Evolutionary conservation across 345 rosid genomes (phyloP), one percentile per base, ranked within the genome.

Genomic region (Eucalyptus sp.): DNA sequence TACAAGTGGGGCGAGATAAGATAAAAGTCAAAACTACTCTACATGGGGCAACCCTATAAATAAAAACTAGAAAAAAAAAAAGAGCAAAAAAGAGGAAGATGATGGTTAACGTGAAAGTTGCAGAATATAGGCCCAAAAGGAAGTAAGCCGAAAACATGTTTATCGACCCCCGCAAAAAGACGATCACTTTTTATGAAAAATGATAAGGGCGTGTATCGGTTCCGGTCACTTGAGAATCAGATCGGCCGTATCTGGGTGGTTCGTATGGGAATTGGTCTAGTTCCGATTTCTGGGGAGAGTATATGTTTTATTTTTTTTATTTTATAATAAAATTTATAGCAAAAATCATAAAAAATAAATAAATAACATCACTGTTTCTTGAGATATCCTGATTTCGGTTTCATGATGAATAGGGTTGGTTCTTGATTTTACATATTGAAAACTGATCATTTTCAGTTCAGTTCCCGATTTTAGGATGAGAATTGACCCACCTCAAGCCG

Each of bases 391-490:
- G 4, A 27, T 6, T 33, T 4, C 13, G 13, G 0, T 33, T 33
- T 3, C 12, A 17, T 20, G 5, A 9, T 71, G 25, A 22, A 37
- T 10, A 33, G 0, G 24, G 44, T 68, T 2, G 6, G 43, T 33
- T 17, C 24, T 8, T 18, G 13, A 9, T 33, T 68, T 2, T 2
- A 68, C 7, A 33, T 0, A 17, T 5, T 71, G 4, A 0, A 18
- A 71, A 37, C 1, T 4, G 4, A 37, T 10, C 20, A 0, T 3
- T 3, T 33, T 7, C 13, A 10, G 2, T 71, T 12, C 1, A 0
- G 7, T 17, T 68, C 4, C 0, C 0, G 0, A 3, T 33, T 71
- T 5, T 3, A 33, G 0, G 7, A 17, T 71, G 2, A 1, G 44
- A 71, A 9, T 3, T 71, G 6, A 17, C 7, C 13, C 44, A 13